Conservation (phyloP, 2,329 filamentous ascomycete genomes). For the Fusarium succisae region DNA sequence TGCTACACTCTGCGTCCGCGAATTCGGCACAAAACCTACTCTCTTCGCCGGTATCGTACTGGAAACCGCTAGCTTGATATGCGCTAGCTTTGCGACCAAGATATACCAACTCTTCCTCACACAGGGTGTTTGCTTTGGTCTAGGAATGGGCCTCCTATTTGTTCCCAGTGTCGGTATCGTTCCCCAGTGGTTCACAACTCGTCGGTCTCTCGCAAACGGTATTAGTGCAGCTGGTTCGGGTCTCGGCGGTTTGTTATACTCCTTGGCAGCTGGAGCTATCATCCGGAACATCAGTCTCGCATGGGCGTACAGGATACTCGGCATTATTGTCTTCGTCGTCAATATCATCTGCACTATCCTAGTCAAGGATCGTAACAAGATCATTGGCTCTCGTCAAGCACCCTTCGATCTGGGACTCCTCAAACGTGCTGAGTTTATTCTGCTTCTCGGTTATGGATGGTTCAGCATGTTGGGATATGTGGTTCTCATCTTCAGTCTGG, state of each 20-base stretch:
- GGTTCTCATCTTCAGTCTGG: constrained; percentile 79
- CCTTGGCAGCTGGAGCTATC: constrained; percentile 73
- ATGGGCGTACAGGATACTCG: constrained; percentile 74
- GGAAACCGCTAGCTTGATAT: constrained; percentile 71
- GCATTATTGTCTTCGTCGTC: constrained; percentile 69
- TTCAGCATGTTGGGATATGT: constrained; percentile 79
- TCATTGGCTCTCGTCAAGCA: constrained; percentile 71
- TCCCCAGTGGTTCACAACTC: constrained; percentile 78
- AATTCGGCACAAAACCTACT: constrained; percentile 70
- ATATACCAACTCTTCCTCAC: constrained; percentile 82
- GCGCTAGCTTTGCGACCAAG: constrained; percentile 72
- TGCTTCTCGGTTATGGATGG: constrained; percentile 74
- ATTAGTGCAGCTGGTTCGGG: constrained; percentile 75
- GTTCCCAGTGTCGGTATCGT: constrained; percentile 73
- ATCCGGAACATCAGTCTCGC: constrained; percentile 69
- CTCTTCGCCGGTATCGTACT: constrained; percentile 72
- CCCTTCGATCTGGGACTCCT: constrained; percentile 74
- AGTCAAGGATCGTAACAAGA: constrained; percentile 76
- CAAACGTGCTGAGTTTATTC: constrained; percentile 67
- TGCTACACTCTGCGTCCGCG: constrained; percentile 68
- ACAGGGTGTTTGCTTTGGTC: constrained; percentile 80
- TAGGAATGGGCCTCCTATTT: constrained; percentile 81
- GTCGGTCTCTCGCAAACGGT: constrained; percentile 75
- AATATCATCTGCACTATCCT: constrained; percentile 72
- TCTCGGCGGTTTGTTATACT: constrained; percentile 77